Evolutionary conservation across 768 basidiomycete genomes (phyloP).

Genomic region (Multifurca ochricompacta): DNA sequence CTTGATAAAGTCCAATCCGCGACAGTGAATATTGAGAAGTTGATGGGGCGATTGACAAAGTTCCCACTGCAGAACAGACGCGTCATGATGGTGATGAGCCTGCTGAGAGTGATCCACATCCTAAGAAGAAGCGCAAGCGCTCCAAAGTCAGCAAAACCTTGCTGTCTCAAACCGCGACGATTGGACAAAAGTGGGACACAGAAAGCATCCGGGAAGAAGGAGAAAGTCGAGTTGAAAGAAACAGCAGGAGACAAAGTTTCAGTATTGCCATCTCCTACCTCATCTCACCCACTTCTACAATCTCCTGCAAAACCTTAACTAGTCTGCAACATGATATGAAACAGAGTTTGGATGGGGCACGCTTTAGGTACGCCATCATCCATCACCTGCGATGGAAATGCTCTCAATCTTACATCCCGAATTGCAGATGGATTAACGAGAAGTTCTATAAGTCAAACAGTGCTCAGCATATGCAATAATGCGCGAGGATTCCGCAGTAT

Average conservation of each 20-base stretch:
- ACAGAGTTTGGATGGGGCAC: slow-evolving; percentile 75
- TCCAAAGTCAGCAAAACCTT: not conserved
- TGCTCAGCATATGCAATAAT: slow-evolving; percentile 71
- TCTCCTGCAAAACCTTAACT: slow-evolving; percentile 40
- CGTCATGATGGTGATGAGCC: not conserved
- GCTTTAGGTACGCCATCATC: slow-evolving; percentile 57
- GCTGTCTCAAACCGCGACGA: not conserved
- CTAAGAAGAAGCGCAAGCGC: not conserved
- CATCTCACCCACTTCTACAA: not conserved
- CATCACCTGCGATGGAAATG: not conserved
- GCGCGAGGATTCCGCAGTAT: slow-evolving; percentile 72
- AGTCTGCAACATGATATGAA: slow-evolving; percentile 71
- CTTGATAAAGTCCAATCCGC: slow-evolving; percentile 32
- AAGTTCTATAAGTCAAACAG: slow-evolving; percentile 84
- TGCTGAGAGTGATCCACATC: not conserved
- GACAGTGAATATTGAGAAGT: slow-evolving; percentile 52
- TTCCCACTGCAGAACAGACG: slow-evolving; percentile 16
- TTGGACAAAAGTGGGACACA: not conserved
- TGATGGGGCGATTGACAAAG: slow-evolving; percentile 42
- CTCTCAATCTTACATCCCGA: not conserved
- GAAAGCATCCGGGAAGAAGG: not conserved
- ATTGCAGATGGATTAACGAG: slow-evolving; percentile 80
- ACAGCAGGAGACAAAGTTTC: not conserved
- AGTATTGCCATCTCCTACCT: not conserved
- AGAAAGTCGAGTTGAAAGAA: slow-evolving; percentile 3